phyloP scores from a whole-genome alignment of 257 asterid species.

The Solanum tarapatanum region DNA sequence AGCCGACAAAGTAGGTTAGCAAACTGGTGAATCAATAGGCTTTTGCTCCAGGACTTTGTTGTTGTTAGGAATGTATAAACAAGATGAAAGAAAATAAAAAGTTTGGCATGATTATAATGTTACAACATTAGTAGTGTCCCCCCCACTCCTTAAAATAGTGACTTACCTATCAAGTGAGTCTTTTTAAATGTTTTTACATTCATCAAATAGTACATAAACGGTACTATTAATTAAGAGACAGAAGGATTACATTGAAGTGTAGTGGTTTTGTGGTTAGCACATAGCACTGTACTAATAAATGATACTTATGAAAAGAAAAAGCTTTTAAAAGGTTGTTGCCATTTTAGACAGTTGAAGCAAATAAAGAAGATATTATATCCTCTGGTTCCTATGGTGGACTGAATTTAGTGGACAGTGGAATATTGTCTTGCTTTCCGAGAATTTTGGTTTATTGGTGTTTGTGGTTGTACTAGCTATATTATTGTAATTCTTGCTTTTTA shows the following conservation, averaged over 20 bases:
- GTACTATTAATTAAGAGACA: background rate
- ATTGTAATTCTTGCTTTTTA: no score
- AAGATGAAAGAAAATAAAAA: background rate
- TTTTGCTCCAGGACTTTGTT: background rate
- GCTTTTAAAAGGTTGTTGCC: background rate
- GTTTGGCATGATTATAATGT: slow-evolving; percentile 3
- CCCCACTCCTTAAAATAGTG: slow-evolving; percentile 30
- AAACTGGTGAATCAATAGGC: background rate
- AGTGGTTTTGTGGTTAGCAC: background rate
- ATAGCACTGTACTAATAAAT: background rate
- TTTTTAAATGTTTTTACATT: background rate
- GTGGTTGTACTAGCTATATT: no score
- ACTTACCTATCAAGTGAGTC: slow-evolving; percentile 8
- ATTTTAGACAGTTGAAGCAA: background rate
- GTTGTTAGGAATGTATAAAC: background rate
- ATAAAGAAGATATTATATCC: background rate
- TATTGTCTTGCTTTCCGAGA: background rate
- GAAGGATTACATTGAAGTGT: background rate
- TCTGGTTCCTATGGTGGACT: background rate
- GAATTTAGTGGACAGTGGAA: background rate
- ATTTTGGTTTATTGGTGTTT: no score
- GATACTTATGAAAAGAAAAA: background rate
- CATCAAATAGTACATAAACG: background rate
- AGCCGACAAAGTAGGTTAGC: background rate
- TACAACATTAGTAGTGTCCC: slow-evolving; percentile 5